These are phyloP conservation scores for Didymella pinodella DNA, from an alignment of 2,329 filamentous ascomycete genomes.

Conservation along the genomic window DNA sequence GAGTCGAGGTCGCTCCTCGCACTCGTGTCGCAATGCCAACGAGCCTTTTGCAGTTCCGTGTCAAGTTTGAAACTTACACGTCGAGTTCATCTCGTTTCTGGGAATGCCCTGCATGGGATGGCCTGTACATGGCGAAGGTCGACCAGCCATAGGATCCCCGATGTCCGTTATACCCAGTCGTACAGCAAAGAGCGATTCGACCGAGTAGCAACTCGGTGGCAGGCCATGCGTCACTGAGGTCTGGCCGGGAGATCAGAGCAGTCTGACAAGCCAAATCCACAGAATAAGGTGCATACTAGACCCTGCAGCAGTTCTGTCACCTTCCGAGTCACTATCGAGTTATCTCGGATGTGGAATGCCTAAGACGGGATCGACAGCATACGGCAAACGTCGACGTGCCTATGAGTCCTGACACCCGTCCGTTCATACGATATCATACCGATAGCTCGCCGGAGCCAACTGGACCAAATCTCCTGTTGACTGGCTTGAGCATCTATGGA, in stretches of 20 bases:
- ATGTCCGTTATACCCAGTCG: neutral
- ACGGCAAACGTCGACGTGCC: slow-evolving; percentile 2
- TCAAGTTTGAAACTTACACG: slow-evolving; percentile 4
- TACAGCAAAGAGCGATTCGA: slow-evolving; percentile 6
- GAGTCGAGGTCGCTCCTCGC: slow-evolving; percentile 17
- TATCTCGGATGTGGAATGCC: neutral
- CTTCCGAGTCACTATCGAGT: neutral
- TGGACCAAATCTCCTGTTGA: neutral
- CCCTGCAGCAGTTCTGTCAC: slow-evolving; percentile 10
- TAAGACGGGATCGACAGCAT: neutral
- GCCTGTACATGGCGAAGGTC: slow-evolving; percentile 1
- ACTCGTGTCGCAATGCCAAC: slow-evolving; percentile 1
- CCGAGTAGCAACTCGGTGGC: slow-evolving; percentile 3
- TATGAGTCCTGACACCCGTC: neutral
- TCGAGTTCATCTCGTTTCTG: slow-evolving; percentile 1
- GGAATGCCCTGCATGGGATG: slow-evolving; percentile 7
- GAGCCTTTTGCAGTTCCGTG: slow-evolving; percentile 8
- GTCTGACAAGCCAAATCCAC: slow-evolving; percentile 9
- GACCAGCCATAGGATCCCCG: slow-evolving; percentile 1
- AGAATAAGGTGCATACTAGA: slow-evolving; percentile 2
- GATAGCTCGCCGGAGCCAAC: neutral
- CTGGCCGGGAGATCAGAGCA: slow-evolving; percentile 4
- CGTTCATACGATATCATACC: neutral
- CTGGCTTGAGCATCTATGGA: slow-evolving; percentile 5
- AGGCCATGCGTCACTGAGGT: slow-evolving; percentile 6